Evolutionary conservation across 139 green algal species (phyloP), one percentile per base, ranked within the genome.

Genomic region (Picochlorum sp.): DNA sequence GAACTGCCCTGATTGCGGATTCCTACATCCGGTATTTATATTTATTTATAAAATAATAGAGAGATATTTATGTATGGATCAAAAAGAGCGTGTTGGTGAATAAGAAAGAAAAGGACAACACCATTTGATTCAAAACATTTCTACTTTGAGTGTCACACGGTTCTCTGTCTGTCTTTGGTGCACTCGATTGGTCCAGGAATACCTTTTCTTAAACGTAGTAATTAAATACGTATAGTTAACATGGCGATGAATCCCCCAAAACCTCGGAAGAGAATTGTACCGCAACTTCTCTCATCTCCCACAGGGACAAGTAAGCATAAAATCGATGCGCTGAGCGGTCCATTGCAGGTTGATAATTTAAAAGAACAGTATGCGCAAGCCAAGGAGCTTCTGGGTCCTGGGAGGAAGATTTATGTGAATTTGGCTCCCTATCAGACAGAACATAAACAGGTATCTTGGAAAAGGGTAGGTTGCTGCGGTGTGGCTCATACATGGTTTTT

Each of bases 191-290:
- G 34, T 1, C 8, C 34, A 41, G 34, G 34, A 41, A 41, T 41
- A 41, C 9, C 34, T 41, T 41, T 10, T 13, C 1, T 41, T 41
- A 41, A 4, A 54, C 47, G 1, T 18, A 59, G 0, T 34, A 14
- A n/a, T 57, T 30, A n/a, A 57, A 31, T 57, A 57, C 3, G 7
- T 13, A 6, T 28, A 21, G 16, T 0, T 28, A 14, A 3, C 10
- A 47, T 62, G 28, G n/a, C 26, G 20, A 45, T 45, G 30, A 21
- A 45, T 8, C 54, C 65, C 20, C 58, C 67, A 38, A 54, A 55
- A 26, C 31, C 62, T 34, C 28, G 49, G 9, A 20, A 26, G 7
- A 58, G 71, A 6, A 77, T 77, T 13, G 71, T 77, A 7, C 50
- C 71, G 18, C 37, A 77, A 56, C 66, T 64, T 11, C 47, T 77